Base-by-base conservation (phyloP, 129 eudicot species). In the Artemisia argyi region DNA sequence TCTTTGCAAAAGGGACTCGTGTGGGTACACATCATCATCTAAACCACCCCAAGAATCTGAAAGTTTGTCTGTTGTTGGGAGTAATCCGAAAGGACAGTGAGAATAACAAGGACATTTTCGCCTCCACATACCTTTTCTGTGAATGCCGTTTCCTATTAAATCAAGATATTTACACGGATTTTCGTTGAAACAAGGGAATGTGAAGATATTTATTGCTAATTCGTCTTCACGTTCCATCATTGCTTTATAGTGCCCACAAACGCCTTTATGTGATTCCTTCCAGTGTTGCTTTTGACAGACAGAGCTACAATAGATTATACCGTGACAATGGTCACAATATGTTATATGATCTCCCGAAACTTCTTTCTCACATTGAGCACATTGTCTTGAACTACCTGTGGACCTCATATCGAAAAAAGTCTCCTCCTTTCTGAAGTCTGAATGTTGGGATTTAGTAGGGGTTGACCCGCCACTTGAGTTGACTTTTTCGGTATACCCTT, bases 181-280 rank as follows among this genome's bases (percentile, higher is more conserved):
- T 63, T 81, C 75, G 18, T 71, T 69, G 11, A 77, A 75, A 72
- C 74, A 81, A 10, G 74, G 79, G 75, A 81, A 85, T 47, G 12
- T 32, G 56, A 85, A 81, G 26, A 82, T 69, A 39, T 79, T 79
- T 72, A 79, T 79, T 26, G 75, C 75, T 12, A 85, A 47, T 64
- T 85, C 89, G 60, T 85, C 84, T 76, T 78, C 84, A 62, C 86
- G 74, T 69, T 79, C 89, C 89, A 85, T 81, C 89, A 85, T 79
- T 20, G 84, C 86, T 73, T 75, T 85, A 60, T 81, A 79, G 26
- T 78, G 82, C 19, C 86, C 84, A 16, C 89, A 85, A 11, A 61
- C 53, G 15, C 68, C 69, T 48, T 75, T 82, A 75, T 85, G 89
- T 47, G 82, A 28, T 61, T 74, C 82, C 73, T 85, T 79, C 86